Evolutionary conservation across 2,329 filamentous ascomycete genomes (phyloP).

Genomic region (Neodidymelliopsis sp.): DNA sequence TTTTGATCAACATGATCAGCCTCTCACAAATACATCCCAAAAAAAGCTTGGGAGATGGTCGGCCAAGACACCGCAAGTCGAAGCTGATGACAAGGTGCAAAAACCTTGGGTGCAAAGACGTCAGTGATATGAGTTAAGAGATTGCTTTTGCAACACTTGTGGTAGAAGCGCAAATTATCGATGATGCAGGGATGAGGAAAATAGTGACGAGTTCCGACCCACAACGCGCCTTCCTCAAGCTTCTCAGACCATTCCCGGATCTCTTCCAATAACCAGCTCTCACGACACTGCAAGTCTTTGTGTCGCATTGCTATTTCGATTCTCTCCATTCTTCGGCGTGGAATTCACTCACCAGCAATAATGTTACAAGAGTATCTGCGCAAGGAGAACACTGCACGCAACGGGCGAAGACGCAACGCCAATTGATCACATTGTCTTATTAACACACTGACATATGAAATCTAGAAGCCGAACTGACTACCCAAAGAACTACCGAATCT

Average conservation of each 20-base stretch:
- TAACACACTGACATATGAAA: slow-evolving; percentile 7
- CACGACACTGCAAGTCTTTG: too few species aligned
- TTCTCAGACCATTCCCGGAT: background rate
- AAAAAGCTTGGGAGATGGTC: too few species aligned
- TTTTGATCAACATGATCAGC: too few species aligned
- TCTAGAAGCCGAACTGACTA: background rate
- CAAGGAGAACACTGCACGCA: background rate
- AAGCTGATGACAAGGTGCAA: too few species aligned
- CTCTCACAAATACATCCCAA: too few species aligned
- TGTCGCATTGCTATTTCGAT: too few species aligned
- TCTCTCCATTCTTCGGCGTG: background rate
- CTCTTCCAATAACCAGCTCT: background rate
- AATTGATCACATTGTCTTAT: background rate
- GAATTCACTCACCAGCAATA: too few species aligned
- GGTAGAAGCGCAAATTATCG: too few species aligned
- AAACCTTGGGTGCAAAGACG: background rate
- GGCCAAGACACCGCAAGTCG: too few species aligned
- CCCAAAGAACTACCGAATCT: background rate
- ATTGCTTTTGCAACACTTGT: too few species aligned
- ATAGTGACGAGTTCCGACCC: slow-evolving; percentile 12
- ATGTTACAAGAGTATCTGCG: too few species aligned
- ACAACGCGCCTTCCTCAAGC: slow-evolving; percentile 11
- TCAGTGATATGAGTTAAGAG: too few species aligned
- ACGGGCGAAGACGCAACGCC: background rate
- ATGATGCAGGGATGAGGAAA: slow-evolving; percentile 2